phyloP scores from a whole-genome alignment of 768 basidiomycete species.

The Phaeotremella fagi region DNA sequence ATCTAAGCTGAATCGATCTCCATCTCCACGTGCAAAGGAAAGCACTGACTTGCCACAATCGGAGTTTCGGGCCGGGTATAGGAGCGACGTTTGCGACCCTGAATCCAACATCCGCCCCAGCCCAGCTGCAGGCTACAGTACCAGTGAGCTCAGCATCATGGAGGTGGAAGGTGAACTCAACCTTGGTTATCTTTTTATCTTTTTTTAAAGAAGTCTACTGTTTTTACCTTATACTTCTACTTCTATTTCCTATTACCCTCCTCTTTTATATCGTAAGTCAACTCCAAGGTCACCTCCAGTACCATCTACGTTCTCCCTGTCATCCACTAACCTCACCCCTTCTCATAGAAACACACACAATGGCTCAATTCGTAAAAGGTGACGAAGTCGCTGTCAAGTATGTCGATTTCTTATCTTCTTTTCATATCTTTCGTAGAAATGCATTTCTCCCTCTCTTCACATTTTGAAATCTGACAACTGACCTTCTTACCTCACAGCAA shows the following conservation, averaged over 20 bases:
- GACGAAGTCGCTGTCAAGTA: slow-evolving; percentile 31
- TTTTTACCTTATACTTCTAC: not conserved
- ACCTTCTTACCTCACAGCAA: slow-evolving; percentile 23
- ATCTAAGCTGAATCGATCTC: too few relatives aligned
- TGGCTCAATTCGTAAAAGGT: slow-evolving; percentile 8
- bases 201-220: not conserved
- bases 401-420: slow-evolving; percentile 1
- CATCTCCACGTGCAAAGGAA: too few relatives aligned
- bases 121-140: not conserved
- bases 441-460: too few relatives aligned
- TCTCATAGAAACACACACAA: not conserved
- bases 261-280: too few relatives aligned
- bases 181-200: not conserved
- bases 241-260: not conserved
- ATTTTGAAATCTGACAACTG: not conserved
- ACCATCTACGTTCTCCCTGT: too few relatives aligned
- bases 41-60: not conserved
- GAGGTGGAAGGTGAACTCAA: too few relatives aligned
- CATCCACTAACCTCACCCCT: not conserved
- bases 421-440: not conserved
- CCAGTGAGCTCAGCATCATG: too few relatives aligned
- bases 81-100: not conserved
- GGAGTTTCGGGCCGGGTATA: not conserved
- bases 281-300: too few relatives aligned
- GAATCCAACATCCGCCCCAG: not conserved